Evolutionary conservation across 2,329 filamentous ascomycete genomes (phyloP).

Genomic region (Didymella pomorum): DNA sequence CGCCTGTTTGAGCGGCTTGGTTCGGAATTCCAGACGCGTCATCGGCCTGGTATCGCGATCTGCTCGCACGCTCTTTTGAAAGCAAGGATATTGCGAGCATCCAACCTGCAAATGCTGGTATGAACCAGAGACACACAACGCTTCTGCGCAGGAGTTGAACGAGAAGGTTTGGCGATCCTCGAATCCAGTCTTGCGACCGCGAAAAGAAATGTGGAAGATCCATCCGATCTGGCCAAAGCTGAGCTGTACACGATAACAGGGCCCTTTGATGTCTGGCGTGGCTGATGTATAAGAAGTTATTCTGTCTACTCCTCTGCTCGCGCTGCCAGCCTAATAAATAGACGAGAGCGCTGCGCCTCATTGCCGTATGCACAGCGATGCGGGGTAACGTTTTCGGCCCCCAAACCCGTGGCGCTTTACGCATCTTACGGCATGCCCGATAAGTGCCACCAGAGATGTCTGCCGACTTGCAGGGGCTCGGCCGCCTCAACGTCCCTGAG

Average conservation of each 20-base stretch:
- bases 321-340: background rate
- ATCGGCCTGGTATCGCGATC: background rate
- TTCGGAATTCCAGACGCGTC: background rate
- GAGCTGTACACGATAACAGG: background rate
- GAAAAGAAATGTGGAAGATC: background rate
- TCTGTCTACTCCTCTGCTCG: too few relatives aligned
- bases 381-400: background rate
- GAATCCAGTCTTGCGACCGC: background rate
- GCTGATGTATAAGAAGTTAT: background rate
- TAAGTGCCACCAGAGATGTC: background rate
- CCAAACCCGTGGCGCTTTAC: background rate
- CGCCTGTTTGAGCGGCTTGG: background rate
- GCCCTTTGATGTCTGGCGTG: background rate
- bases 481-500: background rate
- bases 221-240: background rate
- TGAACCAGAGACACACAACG: background rate
- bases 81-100: background rate
- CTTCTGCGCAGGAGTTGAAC: background rate
- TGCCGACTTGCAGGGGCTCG: background rate
- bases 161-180: background rate
- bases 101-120: background rate
- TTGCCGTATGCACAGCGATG: background rate
- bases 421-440: background rate
- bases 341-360: background rate
- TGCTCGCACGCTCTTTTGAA: background rate